These are phyloP conservation scores for Coprinopsis strossmayeri DNA, from an alignment of 768 basidiomycete genomes.

Conservation along the genomic window DNA sequence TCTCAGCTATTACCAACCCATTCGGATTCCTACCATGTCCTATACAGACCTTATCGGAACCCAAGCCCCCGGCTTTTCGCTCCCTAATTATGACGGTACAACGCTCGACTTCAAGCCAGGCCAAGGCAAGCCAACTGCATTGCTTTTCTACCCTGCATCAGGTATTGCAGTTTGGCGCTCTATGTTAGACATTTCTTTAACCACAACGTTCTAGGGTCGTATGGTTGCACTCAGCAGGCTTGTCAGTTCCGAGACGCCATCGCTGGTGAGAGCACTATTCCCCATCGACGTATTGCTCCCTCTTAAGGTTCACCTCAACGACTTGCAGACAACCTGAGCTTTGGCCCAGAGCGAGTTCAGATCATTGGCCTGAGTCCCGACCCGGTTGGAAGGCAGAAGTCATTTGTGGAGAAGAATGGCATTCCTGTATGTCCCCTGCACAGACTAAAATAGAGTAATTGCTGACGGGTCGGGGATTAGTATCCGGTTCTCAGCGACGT, in stretches of 20 bases:
- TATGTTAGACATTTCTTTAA: no score
- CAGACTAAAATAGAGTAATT: neutral
- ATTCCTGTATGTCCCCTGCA: slow-evolving; percentile 41
- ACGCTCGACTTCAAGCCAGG: slow-evolving; percentile 56
- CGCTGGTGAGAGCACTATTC: no score
- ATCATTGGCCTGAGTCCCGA: slow-evolving; percentile 75
- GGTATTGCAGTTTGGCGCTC: no score
- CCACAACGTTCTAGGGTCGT: no score
- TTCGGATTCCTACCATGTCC: slow-evolving; percentile 8
- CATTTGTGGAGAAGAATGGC: slow-evolving; percentile 66
- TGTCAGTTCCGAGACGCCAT: slow-evolving; percentile 80
- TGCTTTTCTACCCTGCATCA: slow-evolving; percentile 78
- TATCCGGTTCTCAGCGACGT: slow-evolving; percentile 77
- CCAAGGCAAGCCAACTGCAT: slow-evolving; percentile 50
- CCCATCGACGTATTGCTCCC: slow-evolving; percentile 18
- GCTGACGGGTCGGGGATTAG: slow-evolving; percentile 26
- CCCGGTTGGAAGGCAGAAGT: slow-evolving; percentile 63
- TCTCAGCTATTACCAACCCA: no score
- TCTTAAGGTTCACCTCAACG: neutral
- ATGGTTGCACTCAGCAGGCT: no score
- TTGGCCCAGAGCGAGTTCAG: slow-evolving; percentile 54
- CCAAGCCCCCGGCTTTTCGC: slow-evolving; percentile 57
- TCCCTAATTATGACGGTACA: slow-evolving; percentile 59
- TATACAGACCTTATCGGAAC: slow-evolving; percentile 41
- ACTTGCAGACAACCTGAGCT: slow-evolving; percentile 53